Evolutionary conservation across 768 basidiomycete genomes (phyloP).

Genomic region (Boletus vinaceobasis): DNA sequence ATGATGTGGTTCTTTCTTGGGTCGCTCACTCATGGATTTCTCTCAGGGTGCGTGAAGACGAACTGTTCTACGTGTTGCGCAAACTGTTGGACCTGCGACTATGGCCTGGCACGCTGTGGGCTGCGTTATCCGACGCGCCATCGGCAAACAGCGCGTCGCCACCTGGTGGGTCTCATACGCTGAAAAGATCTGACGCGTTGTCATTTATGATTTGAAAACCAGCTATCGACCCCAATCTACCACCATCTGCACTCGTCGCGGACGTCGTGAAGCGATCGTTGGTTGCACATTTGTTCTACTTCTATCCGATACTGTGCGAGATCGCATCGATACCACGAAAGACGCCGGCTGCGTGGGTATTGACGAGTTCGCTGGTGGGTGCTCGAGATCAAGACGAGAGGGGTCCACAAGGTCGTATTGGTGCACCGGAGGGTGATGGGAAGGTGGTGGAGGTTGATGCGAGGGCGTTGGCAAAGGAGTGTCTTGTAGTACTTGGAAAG

Average conservation of each 20-base stretch:
- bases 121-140: conserved; percentile 65
- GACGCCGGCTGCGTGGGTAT: conserved; percentile 66
- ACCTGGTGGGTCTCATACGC: conserved; percentile 43
- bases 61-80: conserved; percentile 77
- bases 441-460: conserved; percentile 58
- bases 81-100: conserved; percentile 72
- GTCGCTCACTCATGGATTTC: not conserved
- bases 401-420: conserved; percentile 16
- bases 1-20: too few species aligned
- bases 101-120: conserved; percentile 75
- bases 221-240: conserved; percentile 43
- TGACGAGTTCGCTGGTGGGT: conserved; percentile 10
- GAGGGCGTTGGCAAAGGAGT: conserved; percentile 59
- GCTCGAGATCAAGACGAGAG: conserved; percentile 12
- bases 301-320: conserved; percentile 76
- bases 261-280: conserved; percentile 73
- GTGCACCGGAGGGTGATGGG: conserved; percentile 16
- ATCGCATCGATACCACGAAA: conserved; percentile 70
- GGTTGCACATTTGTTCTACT: conserved; percentile 83
- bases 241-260: conserved; percentile 55
- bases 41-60: conserved; percentile 79
- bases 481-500: conserved; percentile 64
- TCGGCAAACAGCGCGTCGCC: conserved; percentile 50
- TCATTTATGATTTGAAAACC: not conserved
- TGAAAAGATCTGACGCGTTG: not conserved